A percentile compares a stretch with the other conserved stretches of the same genome.
phyloP scores from a whole-genome alignment of 805 yeast genomes.

The Saccharomycopsis sp. region DNA sequence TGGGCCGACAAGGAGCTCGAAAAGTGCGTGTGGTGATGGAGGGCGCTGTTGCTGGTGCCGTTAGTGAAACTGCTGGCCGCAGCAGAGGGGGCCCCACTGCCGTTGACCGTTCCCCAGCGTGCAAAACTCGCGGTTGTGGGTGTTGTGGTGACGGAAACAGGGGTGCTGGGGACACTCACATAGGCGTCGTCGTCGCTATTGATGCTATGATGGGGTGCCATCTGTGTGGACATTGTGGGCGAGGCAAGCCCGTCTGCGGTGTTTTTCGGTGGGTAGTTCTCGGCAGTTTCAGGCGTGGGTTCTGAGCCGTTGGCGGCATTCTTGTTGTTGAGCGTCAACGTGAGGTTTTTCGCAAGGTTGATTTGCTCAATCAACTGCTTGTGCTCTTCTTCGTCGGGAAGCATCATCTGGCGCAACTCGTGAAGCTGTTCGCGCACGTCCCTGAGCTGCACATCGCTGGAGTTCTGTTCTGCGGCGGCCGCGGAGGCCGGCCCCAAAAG shows the following conservation, averaged over 20 bases:
- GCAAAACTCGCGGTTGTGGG: background rate
- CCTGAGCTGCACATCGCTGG: background rate
- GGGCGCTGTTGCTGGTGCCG: background rate
- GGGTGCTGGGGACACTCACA: background rate
- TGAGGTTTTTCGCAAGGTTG: conserved; percentile 12
- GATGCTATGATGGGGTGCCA: background rate
- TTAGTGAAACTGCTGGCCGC: background rate
- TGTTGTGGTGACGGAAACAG: background rate
- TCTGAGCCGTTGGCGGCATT: background rate
- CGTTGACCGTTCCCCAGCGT: background rate
- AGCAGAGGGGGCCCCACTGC: background rate
- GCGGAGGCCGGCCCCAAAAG: background rate
- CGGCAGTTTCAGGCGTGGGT: too few relatives aligned
- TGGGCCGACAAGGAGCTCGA: background rate
- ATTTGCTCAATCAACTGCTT: conserved; percentile 15
- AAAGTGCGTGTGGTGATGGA: background rate
- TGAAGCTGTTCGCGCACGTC: background rate
- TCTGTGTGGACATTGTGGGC: background rate
- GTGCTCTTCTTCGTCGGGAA: conserved; percentile 6
- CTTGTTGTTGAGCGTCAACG: background rate
- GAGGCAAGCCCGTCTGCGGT: background rate
- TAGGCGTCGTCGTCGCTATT: background rate
- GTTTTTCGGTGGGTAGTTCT: background rate
- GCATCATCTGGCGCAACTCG: background rate
- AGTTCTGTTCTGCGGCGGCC: background rate